These are phyloP conservation scores for Trifolium fragiferum DNA, from an alignment of 306 rosid species.

Conservation along the genomic window DNA sequence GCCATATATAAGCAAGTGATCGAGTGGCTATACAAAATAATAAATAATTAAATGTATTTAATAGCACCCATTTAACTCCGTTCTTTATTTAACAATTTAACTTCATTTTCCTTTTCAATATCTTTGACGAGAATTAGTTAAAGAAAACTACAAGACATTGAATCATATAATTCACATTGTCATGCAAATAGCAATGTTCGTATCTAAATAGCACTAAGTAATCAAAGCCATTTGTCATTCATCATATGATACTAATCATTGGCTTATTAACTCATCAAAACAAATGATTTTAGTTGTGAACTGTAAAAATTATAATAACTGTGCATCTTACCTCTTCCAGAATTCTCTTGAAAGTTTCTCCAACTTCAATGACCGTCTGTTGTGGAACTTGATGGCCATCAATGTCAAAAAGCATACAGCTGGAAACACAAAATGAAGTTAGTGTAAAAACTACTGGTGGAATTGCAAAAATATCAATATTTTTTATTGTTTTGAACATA, in stretches of 20 bases:
- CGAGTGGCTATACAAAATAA: background rate
- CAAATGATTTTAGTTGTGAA: background rate
- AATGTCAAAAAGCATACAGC: constrained; percentile 67
- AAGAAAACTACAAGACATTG: background rate
- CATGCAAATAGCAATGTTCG: background rate
- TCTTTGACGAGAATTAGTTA: background rate
- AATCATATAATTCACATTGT: background rate
- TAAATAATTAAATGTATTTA: background rate
- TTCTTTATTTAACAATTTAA: background rate
- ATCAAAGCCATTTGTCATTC: background rate
- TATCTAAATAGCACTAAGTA: background rate
- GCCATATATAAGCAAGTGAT: background rate
- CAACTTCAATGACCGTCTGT: constrained; percentile 68
- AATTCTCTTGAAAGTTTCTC: constrained; percentile 71
- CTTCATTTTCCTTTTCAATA: background rate
- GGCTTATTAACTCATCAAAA: background rate
- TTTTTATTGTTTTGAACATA: constrained; percentile 14
- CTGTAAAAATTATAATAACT: background rate
- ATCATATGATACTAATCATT: background rate
- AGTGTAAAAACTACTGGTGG: constrained; percentile 1
- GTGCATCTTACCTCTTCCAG: constrained; percentile 59
- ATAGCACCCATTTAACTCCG: background rate
- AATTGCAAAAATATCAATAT: constrained; percentile 25
- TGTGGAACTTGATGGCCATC: constrained; percentile 81
- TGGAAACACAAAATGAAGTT: constrained; percentile 47